Evolutionary conservation across 305 asterid species (phyloP), one percentile per base, ranked within the genome.

Genomic region (Fraxinus paxiana): DNA sequence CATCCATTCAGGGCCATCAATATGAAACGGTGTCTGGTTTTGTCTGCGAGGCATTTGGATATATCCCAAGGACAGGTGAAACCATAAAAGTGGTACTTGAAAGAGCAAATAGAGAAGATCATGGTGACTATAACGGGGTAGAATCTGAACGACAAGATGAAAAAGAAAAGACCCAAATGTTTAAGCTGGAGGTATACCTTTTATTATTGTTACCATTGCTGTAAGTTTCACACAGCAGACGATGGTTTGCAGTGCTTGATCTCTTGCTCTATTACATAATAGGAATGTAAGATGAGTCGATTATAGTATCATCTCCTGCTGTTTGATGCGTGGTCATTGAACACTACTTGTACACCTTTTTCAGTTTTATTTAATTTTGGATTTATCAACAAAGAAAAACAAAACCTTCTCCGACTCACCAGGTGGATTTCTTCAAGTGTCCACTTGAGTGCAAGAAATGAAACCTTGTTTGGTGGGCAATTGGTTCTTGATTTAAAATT

Each of bases 21-120:
- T 96, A 92, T 73, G 99, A 96, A 86, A 94, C 98, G n/a, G 99
- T 96, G 78, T 94, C 99, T 12, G 99, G 99, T 63, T 96, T 94
- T 86, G 91, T 96, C 34, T 96, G 99, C 54, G 99, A 96, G 89
- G 98, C 97, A 86, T 96, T 96, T 38, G 99, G 99, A 63, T 96
- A 96, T 83, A 96, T 96, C 80, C 99, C 99, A 3, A 92, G 95
- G 86, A 92, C 99, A 28, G 98, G 99, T 34, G 99, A 96, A 87
- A 94, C 93, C 63, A 90, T 92, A 77, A 90, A 93, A 84, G 97
- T 96, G 73, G 92, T 91, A 41, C 92, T 96, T 76, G 98, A 92
- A 88, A 92, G 90, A 84, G 94, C 77, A 83, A 87, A 83, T 69
- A 91, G 86, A 76, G 98, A 91, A 82, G 98, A 96, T 74, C 90